phyloP scores from a whole-genome alignment of 352 stramenopile species.

The Pythium monospermum region DNA sequence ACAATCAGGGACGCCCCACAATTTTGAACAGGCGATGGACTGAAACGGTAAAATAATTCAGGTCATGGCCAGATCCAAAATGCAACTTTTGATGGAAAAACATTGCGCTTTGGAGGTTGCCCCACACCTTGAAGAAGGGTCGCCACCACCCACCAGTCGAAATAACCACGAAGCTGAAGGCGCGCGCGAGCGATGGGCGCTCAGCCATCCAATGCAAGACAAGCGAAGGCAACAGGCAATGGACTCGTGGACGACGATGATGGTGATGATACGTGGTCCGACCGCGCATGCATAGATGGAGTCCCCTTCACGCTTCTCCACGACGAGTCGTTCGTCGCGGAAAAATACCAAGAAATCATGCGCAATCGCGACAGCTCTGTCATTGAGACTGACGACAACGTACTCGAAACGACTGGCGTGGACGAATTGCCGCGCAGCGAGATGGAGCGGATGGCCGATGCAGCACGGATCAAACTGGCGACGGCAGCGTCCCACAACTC shows the following conservation, averaged over 20 bases:
- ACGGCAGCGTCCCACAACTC: too few species aligned
- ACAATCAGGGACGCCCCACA: too few species aligned
- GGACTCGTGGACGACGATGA: neutral
- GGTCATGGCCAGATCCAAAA: too few species aligned
- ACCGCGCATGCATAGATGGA: conserved; percentile 25
- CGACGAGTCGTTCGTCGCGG: conserved; percentile 59
- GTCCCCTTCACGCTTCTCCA: conserved; percentile 66
- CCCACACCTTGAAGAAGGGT: too few species aligned
- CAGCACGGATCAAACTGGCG: conserved; percentile 55
- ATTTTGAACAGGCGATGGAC: too few species aligned
- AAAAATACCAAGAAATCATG: conserved; percentile 53
- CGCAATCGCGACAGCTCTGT: conserved; percentile 6
- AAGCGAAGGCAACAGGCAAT: neutral
- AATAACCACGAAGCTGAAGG: too few species aligned
- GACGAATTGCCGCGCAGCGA: conserved; percentile 55
- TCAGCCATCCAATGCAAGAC: neutral
- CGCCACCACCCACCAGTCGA: too few species aligned
- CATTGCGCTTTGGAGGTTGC: too few species aligned
- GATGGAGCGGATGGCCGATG: conserved; percentile 50
- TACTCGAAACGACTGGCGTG: conserved; percentile 36
- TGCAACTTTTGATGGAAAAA: too few species aligned
- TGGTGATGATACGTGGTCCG: conserved; percentile 8
- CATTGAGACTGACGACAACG: conserved; percentile 17
- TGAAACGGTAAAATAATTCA: too few species aligned
- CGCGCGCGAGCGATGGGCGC: conserved; percentile 16